These are phyloP conservation scores for Actinomortierella wolfii DNA, from an alignment of 371 early-diverging fungal genomes.

Conservation along the genomic window DNA sequence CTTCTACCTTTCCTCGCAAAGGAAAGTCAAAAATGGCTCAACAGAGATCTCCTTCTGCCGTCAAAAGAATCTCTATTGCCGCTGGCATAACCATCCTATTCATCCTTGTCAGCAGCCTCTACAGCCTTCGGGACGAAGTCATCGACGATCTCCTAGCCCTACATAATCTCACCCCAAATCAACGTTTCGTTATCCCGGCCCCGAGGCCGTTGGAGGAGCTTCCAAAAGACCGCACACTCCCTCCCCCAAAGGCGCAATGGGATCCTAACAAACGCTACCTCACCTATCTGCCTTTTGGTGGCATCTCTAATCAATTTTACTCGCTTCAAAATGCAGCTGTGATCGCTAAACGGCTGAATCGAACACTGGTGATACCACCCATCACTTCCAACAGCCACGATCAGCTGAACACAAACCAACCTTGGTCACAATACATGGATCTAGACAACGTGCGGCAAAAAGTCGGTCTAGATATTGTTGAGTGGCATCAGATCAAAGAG, in stretches of 20 bases:
- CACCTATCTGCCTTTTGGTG: slow-evolving; percentile 35
- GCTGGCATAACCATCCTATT: too few relatives aligned
- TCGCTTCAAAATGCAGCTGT: slow-evolving; percentile 36
- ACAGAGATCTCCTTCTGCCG: too few relatives aligned
- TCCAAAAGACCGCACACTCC: too few relatives aligned
- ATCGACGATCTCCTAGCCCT: background rate
- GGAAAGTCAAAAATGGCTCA: background rate
- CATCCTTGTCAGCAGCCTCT: too few relatives aligned
- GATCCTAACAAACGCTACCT: slow-evolving; percentile 19
- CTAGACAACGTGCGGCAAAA: slow-evolving; percentile 21
- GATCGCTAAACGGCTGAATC: slow-evolving; percentile 38
- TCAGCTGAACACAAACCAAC: slow-evolving; percentile 28
- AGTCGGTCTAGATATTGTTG: slow-evolving; percentile 19
- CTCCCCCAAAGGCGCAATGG: slow-evolving; percentile 23
- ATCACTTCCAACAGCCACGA: slow-evolving; percentile 45
- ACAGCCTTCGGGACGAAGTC: too few relatives aligned
- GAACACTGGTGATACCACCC: slow-evolving; percentile 37
- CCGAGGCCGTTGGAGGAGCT: too few relatives aligned
- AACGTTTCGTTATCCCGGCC: too few relatives aligned
- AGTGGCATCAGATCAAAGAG: slow-evolving; percentile 33
- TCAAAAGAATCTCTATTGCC: too few relatives aligned
- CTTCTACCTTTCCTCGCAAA: too few relatives aligned
- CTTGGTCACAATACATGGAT: slow-evolving; percentile 41
- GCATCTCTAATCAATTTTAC: slow-evolving; percentile 44
- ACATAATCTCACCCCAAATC: background rate